Conservation (phyloP, 1,284 basidiomycete species). For the Apiotrichum domesticum region DNA sequence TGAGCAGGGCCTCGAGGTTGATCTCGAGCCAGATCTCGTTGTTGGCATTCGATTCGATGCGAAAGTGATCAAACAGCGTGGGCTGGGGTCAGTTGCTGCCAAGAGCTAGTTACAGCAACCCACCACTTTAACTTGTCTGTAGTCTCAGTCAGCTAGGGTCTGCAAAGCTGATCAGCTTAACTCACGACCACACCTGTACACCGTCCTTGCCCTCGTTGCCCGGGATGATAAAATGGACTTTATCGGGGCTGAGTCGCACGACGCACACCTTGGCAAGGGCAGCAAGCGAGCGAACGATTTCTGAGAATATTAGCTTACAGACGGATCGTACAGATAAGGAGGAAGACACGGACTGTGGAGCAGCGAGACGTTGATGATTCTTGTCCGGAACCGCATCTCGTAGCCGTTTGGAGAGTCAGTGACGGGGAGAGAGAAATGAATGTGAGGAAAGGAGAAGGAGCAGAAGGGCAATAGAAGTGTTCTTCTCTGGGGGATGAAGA, state of each 20-base stretch:
- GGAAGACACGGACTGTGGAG: conserved; percentile 53
- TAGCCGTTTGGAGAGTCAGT: neutral
- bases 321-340: neutral
- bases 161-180: conserved; percentile 17
- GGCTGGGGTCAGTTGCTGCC: conserved; percentile 49
- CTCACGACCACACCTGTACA: conserved; percentile 88
- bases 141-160: neutral
- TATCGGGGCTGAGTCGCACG: conserved; percentile 67
- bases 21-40: conserved; percentile 75
- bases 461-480: neutral
- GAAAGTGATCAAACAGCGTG: conserved; percentile 72
- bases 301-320: conserved; percentile 42
- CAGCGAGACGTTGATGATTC: conserved; percentile 56
- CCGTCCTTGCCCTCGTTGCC: conserved; percentile 77
- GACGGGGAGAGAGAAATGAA: no score
- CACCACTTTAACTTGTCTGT: conserved; percentile 47
- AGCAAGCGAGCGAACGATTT: conserved; percentile 68
- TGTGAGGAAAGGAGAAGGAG: neutral
- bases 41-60: conserved; percentile 73
- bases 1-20: conserved; percentile 61
- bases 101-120: conserved; percentile 8
- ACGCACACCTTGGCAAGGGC: conserved; percentile 77
- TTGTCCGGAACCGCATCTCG: conserved; percentile 61
- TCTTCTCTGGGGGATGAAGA: no score
- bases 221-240: conserved; percentile 66